Evolutionary conservation across 2,329 filamentous ascomycete species (phyloP).

Genomic region (Beauveria sp.): DNA sequence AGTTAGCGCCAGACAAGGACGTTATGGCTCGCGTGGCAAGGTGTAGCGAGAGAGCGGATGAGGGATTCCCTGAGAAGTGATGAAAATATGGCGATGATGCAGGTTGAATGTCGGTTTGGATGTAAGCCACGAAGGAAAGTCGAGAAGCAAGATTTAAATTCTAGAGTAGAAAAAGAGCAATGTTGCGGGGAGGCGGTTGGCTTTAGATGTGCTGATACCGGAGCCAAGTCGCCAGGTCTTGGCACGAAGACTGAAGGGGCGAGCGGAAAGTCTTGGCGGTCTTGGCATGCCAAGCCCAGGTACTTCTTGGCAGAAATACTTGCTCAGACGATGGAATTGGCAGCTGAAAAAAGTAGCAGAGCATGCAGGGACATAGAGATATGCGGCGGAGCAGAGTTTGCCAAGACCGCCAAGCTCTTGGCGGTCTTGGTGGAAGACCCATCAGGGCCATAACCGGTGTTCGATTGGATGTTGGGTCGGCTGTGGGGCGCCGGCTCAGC

Average conservation of each 20-base stretch:
- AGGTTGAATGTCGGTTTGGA: not conserved
- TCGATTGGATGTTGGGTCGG: slow-evolving; percentile 18
- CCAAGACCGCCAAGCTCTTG: slow-evolving; percentile 32
- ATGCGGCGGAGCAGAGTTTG: slow-evolving; percentile 22
- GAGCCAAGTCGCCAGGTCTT: slow-evolving; percentile 10
- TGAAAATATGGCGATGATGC: not conserved
- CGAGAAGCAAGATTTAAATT: not conserved
- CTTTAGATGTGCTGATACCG: slow-evolving; percentile 10
- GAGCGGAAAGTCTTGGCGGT: slow-evolving; percentile 29
- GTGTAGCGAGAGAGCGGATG: not conserved
- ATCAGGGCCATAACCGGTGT: slow-evolving; percentile 16
- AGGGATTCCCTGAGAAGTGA: not conserved
- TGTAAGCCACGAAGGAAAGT: not conserved
- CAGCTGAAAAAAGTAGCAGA: not conserved
- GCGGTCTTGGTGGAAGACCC: slow-evolving; percentile 30
- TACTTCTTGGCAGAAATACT: slow-evolving; percentile 14
- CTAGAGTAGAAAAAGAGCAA: not conserved
- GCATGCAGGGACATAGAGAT: not conserved
- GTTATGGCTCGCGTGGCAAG: not conserved
- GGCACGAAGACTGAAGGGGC: slow-evolving; percentile 21
- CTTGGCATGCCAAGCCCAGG: slow-evolving; percentile 29
- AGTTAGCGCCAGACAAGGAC: not conserved
- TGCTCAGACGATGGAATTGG: accelerated
- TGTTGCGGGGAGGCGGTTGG: slow-evolving; percentile 11
- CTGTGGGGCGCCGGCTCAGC: slow-evolving; percentile 1